Conservation (phyloP, 176 grass and related monocot species). For the Miscanthus lutarioriparius region DNA sequence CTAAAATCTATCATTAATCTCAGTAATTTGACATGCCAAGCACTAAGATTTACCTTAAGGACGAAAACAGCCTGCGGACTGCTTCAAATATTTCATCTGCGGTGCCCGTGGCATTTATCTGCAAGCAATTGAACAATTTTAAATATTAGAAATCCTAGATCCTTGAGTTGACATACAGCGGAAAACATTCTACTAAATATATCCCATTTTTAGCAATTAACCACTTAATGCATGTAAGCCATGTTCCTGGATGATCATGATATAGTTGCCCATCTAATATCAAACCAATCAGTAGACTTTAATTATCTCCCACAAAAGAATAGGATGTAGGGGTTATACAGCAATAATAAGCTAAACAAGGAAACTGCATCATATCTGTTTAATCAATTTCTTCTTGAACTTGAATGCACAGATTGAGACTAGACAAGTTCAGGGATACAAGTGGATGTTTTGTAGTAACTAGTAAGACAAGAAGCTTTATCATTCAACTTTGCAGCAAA, state of each 20-base stretch:
- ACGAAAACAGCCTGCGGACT: conserved; percentile 53
- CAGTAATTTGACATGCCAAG: background rate
- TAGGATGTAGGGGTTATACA: background rate
- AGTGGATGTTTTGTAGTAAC: background rate
- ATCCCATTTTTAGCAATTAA: conserved; percentile 20
- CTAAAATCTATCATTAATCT: background rate
- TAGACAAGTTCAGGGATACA: background rate
- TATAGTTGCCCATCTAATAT: conserved; percentile 22
- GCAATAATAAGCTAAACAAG: background rate
- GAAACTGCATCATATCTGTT: background rate
- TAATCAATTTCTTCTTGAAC: conserved; percentile 15
- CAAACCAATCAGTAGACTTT: background rate
- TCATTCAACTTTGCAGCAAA: background rate
- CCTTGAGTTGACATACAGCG: background rate
- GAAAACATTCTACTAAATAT: background rate
- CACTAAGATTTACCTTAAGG: conserved; percentile 55
- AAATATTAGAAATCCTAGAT: conserved; percentile 11
- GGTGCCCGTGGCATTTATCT: conserved; percentile 77
- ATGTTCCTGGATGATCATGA: background rate
- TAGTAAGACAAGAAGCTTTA: background rate
- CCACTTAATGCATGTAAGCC: background rate
- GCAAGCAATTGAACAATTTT: conserved; percentile 31
- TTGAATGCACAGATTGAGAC: conserved; percentile 4
- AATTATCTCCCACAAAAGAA: background rate
- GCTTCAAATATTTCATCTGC: conserved; percentile 78